A percentile compares a stretch with the other conserved stretches of the same genome.
Evolutionary conservation across 2,329 filamentous ascomycete species (phyloP).

Genomic region (Nemania sp.): DNA sequence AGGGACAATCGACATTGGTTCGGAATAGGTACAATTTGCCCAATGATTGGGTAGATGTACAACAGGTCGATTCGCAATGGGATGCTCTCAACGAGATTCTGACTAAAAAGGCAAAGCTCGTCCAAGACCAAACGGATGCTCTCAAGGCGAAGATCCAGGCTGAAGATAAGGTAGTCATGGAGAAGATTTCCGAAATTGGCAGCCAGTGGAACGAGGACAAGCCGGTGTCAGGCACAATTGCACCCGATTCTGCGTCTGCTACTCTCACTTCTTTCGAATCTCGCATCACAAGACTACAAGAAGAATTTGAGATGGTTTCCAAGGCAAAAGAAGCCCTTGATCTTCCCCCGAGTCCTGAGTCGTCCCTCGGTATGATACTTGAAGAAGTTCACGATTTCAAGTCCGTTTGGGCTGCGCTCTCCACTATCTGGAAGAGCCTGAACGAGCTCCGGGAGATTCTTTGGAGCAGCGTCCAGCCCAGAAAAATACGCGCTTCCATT

Average conservation of each 20-base stretch:
- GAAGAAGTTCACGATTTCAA: constrained; percentile 99
- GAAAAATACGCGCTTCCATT: constrained; percentile 87
- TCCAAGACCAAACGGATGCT: constrained; percentile 94
- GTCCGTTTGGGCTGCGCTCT: constrained; percentile 94
- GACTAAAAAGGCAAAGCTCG: constrained; percentile 89
- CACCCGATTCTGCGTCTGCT: constrained; percentile 83
- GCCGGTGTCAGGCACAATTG: constrained; percentile 91
- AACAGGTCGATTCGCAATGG: constrained; percentile 97
- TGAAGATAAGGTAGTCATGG: constrained; percentile 87
- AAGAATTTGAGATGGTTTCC: constrained; percentile 89
- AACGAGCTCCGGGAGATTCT: constrained; percentile 90
- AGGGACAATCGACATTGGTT: constrained; percentile 89
- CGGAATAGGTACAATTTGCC: constrained; percentile 94
- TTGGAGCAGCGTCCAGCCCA: constrained; percentile 94
- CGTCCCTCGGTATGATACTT: constrained; percentile 80
- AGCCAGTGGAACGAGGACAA: constrained; percentile 94
- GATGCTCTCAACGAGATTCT: constrained; percentile 90
- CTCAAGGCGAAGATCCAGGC: constrained; percentile 92
- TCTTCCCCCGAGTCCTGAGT: constrained; percentile 78
- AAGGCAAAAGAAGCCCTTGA: constrained; percentile 97
- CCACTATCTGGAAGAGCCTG: constrained; percentile 94
- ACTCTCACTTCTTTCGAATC: constrained; percentile 82
- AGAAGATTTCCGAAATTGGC: constrained; percentile 85
- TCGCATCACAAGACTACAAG: constrained; percentile 81
- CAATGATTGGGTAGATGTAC: constrained; percentile 90